Percentiles rank a stretch among this genome's conserved stretches.
These are phyloP conservation scores for Podila horticola DNA, from an alignment of 192 early-diverging fungal species.

Conservation along the genomic window DNA sequence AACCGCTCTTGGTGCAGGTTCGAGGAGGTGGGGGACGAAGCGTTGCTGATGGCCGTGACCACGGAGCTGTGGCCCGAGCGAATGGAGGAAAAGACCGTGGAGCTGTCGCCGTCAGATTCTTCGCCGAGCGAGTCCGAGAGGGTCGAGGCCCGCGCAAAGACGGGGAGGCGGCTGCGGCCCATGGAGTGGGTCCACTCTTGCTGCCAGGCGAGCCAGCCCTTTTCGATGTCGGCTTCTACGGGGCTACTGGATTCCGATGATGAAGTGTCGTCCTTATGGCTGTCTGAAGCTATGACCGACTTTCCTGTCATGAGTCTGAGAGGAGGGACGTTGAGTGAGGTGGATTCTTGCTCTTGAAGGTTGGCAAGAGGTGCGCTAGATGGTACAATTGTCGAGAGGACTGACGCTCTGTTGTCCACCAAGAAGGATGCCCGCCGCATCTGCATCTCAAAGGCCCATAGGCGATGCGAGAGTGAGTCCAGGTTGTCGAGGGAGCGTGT, in stretches of 20 bases:
- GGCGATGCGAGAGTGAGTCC: conserved; percentile 27
- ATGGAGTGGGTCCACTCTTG: not conserved
- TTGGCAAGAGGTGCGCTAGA: not conserved
- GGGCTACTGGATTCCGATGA: not conserved
- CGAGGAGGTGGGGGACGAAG: not conserved
- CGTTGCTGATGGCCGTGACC: not conserved
- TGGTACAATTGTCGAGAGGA: conserved; percentile 23
- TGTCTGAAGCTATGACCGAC: not conserved
- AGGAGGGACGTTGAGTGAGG: not conserved
- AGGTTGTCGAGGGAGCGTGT: not conserved
- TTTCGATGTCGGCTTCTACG: not conserved
- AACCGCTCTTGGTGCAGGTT: not conserved
- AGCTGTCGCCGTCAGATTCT: not conserved
- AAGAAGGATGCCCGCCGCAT: conserved; percentile 44
- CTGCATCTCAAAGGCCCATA: conserved; percentile 36
- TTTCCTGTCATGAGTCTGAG: not conserved
- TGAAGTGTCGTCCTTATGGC: not conserved
- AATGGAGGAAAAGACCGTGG: not conserved
- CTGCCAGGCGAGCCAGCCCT: not conserved
- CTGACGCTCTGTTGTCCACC: conserved; percentile 15
- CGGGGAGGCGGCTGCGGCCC: not conserved
- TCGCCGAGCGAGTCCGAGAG: not conserved
- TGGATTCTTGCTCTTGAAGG: not conserved
- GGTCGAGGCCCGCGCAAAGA: not conserved
- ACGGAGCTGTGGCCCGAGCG: not conserved